A percentile compares a stretch with the other conserved stretches of the same genome.
These are phyloP conservation scores for Candida taoyuanica DNA, from an alignment of 805 yeast species.

Conservation along the genomic window DNA sequence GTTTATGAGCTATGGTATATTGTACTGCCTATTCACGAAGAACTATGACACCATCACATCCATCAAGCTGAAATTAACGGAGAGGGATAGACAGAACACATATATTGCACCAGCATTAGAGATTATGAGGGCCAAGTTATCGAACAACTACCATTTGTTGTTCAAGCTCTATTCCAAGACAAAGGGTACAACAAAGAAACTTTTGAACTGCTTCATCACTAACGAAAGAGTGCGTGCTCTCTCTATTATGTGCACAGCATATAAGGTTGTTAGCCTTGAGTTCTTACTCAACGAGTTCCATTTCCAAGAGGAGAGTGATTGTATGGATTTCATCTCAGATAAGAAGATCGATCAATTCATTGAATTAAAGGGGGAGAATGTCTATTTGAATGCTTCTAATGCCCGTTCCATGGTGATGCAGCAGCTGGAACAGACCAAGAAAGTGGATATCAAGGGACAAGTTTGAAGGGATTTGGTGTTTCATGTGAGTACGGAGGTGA, in stretches of 20 bases:
- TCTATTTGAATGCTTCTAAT: constrained; percentile 33
- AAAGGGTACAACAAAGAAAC: constrained; percentile 38
- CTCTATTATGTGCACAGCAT: constrained; percentile 51
- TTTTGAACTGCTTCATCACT: constrained; percentile 50
- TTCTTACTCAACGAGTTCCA: constrained; percentile 36
- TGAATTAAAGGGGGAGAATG: constrained; percentile 30
- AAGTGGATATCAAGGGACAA: constrained; percentile 90
- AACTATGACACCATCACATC: constrained; percentile 38
- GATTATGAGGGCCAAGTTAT: constrained; percentile 29
- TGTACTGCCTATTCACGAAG: constrained; percentile 71
- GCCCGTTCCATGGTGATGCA: constrained; percentile 33
- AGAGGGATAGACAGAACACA: constrained; percentile 20
- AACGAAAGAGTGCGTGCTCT: constrained; percentile 57
- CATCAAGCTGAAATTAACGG: constrained; percentile 41
- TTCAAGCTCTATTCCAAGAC: constrained; percentile 40
- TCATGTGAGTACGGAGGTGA: not conserved
- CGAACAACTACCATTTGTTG: constrained; percentile 49
- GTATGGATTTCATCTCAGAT: constrained; percentile 38
- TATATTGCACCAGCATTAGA: constrained; percentile 25
- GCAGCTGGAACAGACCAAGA: constrained; percentile 39
- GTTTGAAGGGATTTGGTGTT: constrained; percentile 29
- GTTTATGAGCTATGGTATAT: constrained; percentile 65
- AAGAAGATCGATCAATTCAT: constrained; percentile 35
- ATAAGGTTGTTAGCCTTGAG: constrained; percentile 40
- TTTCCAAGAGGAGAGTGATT: constrained; percentile 36